phyloP scores from a whole-genome alignment of 371 early-diverging fungal species.

The Fennellomyces sp. region DNA sequence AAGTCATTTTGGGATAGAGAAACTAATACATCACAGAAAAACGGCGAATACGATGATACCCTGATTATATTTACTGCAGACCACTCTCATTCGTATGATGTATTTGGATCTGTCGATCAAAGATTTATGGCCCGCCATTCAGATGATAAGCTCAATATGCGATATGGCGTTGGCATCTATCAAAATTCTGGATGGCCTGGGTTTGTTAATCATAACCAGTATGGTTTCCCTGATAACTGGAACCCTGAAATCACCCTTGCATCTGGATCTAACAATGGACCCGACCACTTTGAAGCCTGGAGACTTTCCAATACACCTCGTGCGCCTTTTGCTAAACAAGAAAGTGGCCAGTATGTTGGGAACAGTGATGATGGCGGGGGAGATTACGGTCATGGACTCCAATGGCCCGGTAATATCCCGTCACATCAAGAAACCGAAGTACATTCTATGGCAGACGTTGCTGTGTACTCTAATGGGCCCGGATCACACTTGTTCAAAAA shows the following conservation, averaged over 20 bases:
- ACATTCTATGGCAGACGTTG: slow-evolving; percentile 64
- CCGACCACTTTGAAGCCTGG: slow-evolving; percentile 63
- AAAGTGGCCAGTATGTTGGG: slow-evolving; percentile 29
- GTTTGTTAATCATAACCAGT: slow-evolving; percentile 58
- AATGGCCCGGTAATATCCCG: slow-evolving; percentile 40
- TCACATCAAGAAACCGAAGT: slow-evolving; percentile 36
- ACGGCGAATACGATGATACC: slow-evolving; percentile 61
- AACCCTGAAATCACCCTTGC: slow-evolving; percentile 60
- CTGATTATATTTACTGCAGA: slow-evolving; percentile 75
- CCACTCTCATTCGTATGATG: slow-evolving; percentile 67
- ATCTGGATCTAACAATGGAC: slow-evolving; percentile 63
- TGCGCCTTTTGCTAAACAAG: slow-evolving; percentile 27
- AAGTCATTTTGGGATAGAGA: too few species aligned
- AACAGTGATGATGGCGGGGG: slow-evolving; percentile 38
- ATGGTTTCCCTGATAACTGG: slow-evolving; percentile 72
- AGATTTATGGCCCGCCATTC: slow-evolving; percentile 19
- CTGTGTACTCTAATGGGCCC: slow-evolving; percentile 55
- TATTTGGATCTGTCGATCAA: slow-evolving; percentile 70
- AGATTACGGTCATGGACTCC: slow-evolving; percentile 42
- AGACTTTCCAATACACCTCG: slow-evolving; percentile 51
- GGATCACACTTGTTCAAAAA: slow-evolving; percentile 54
- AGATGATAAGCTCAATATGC: slow-evolving; percentile 43
- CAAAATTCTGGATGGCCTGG: slow-evolving; percentile 69
- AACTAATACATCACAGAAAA: slow-evolving; percentile 22
- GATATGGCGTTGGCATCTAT: slow-evolving; percentile 65